Evolutionary conservation across 441 rosid species (phyloP), one percentile per base, ranked within the genome.

Genomic region (Pelargonium fulgidum): DNA sequence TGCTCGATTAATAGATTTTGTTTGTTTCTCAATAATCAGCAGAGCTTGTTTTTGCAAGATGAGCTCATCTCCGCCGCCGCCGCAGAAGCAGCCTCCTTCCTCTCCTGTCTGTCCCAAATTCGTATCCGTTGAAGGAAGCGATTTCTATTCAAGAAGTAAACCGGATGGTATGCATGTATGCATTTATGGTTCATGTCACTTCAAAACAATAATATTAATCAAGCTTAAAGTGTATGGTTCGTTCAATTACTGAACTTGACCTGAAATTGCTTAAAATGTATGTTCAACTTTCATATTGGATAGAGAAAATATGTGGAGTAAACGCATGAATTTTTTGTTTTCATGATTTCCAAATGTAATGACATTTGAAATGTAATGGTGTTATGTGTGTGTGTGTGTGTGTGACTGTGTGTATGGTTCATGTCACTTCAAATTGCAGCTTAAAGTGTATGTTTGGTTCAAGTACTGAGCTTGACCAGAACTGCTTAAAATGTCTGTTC

Each of bases 71-170:
- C 85, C 76, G 3, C 58, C 58, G 58, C 62, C 62, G 33, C 33
- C 33, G 33, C 33, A 26, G 33, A 26, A 26, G 33, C 33, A 26
- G 33, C 33, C 33, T 56, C 59, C 59, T 4, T 4, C 59, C 4
- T 79, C 81, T 1, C 86, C 88, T 0, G 65, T 58, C 67, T 74
- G 77, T 73, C 86, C 86, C 0, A 89, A 86, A 72, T 87, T 93
- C 64, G 71, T 89, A 39, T 73, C 90, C 16, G 78, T 84, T 33
- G 89, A 83, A 72, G 87, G 85, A 48, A 75, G 68, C 59, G 91
- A 79, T 76, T 52, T 80, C 12, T 52, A 20, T 73, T 81, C 83
- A 11, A 76, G 72, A 72, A 73, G 84, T 11, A 74, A 79, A 67
- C 72, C 82, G 70, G 96, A 87, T 76, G 87, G 89, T 89, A 77